Conservation (phyloP, 257 asterid species). For the Scutellaria minor region DNA sequence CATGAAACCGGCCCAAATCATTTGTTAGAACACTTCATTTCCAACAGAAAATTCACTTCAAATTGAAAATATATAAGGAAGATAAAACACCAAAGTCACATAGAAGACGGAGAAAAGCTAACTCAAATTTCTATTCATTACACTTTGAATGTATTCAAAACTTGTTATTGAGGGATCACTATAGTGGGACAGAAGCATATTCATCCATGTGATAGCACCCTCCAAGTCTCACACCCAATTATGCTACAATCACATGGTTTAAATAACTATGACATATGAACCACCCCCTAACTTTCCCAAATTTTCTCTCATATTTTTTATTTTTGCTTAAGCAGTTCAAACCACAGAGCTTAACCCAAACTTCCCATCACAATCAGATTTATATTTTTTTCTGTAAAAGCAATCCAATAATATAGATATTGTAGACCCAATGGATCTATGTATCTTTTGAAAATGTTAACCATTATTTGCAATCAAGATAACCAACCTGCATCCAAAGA, state of each 20-base stretch:
- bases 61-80: not conserved
- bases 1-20: too few relatives aligned
- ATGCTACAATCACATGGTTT: not conserved
- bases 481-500: slow-evolving; percentile 93
- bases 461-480: slow-evolving; percentile 27
- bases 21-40: too few relatives aligned
- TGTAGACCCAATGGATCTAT: not conserved
- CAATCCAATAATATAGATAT: slow-evolving; percentile 19
- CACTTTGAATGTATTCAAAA: not conserved
- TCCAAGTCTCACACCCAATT: not conserved
- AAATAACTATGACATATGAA: not conserved
- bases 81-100: not conserved
- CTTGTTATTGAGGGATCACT: not conserved
- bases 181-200: not conserved
- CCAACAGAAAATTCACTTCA: too few relatives aligned
- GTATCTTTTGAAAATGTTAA: slow-evolving; percentile 16
- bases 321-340: not conserved
- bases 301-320: not conserved
- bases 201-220: not conserved
- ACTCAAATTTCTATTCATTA: not conserved
- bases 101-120: not conserved
- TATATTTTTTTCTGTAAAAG: not conserved
- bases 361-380: slow-evolving; percentile 5
- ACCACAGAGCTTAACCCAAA: not conserved
- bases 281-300: not conserved